Conservation (phyloP, 2,329 filamentous ascomycete genomes). For the Geosmithia putterillii region DNA sequence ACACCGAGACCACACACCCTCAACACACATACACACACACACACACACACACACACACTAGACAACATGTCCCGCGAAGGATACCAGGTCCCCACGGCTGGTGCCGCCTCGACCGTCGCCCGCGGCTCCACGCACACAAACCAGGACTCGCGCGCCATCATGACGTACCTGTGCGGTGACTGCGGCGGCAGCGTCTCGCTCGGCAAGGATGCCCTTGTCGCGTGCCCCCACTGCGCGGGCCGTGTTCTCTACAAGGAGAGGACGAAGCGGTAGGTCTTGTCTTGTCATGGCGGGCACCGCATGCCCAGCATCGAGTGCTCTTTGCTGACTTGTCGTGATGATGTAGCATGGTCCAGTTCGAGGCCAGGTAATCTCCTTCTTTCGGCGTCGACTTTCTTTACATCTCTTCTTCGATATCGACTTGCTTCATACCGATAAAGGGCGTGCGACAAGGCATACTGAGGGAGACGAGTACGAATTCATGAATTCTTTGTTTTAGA, state of each 20-base stretch:
- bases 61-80: conserved; percentile 56
- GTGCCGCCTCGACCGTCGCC: conserved; percentile 25
- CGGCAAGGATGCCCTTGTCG: conserved; percentile 35
- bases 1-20: not conserved
- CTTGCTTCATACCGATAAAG: no score
- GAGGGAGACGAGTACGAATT: not conserved
- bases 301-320: not conserved
- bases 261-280: conserved; percentile 70
- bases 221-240: conserved; percentile 60
- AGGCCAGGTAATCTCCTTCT: conserved; percentile 54
- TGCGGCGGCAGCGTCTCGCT: conserved; percentile 27
- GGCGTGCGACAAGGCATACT: not conserved
- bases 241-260: conserved; percentile 95
- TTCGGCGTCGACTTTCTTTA: no score
- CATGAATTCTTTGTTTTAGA: not conserved
- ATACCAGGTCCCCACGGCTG: conserved; percentile 59
- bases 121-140: conserved; percentile 26
- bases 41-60: not conserved
- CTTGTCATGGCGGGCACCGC: no score
- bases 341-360: conserved; percentile 90
- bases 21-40: not conserved
- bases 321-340: conserved; percentile 5
- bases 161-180: conserved; percentile 30
- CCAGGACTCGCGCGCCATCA: conserved; percentile 22
- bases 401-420: no score